Base-by-base conservation (phyloP, 768 basidiomycete genomes). In the Terana coerulea region DNA sequence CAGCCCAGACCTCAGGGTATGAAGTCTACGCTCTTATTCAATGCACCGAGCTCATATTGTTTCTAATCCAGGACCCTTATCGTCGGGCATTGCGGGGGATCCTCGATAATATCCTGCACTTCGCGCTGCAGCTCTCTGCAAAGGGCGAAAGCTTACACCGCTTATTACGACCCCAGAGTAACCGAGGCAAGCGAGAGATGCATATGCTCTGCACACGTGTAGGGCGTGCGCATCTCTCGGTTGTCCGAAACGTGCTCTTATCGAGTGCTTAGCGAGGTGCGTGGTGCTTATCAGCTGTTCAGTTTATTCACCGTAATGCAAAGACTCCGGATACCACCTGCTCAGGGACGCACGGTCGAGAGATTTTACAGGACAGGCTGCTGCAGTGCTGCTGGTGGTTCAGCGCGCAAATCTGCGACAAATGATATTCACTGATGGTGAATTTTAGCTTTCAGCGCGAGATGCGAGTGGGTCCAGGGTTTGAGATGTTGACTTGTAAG, bases 11-110 rank as follows among this genome's bases (percentile, higher is more conserved):
- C 19, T 5, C 21, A 5, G 8, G 21, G 9, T 15, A 40, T 19
- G 15, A 22, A 40, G 21, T 21, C 5, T 14, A 14, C 6, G 25
- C 39, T 22, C 15, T 40, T 5, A 37, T n/a, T 14, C 35, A 22
- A 19, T 40, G 21, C 39, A 22, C 25, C 6, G 6, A 14, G 6
- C 15, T 6, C 35, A 37, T n/a, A n/a, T n/a, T 14, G 39, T 40
- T 21, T 24, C 21, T 40, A 19, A 40, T 22, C 3, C 39, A 19
- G 39, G 39, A 24, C 39, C 15, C 36, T 37, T n/a, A 24, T 40
- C 39, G 39, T 3, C 39, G 39, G 7, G 39, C 21, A 8, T n/a
- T 46, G 45, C 45, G 45, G 45, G 45, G 45, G 45, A 46, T 46
- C 45, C 29, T 2, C 45, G n/a, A 12, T 21, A n/a, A 10, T 14